These are phyloP conservation scores for Cantharellus cinnabarinus DNA, from an alignment of 768 basidiomycete species.

Conservation along the genomic window DNA sequence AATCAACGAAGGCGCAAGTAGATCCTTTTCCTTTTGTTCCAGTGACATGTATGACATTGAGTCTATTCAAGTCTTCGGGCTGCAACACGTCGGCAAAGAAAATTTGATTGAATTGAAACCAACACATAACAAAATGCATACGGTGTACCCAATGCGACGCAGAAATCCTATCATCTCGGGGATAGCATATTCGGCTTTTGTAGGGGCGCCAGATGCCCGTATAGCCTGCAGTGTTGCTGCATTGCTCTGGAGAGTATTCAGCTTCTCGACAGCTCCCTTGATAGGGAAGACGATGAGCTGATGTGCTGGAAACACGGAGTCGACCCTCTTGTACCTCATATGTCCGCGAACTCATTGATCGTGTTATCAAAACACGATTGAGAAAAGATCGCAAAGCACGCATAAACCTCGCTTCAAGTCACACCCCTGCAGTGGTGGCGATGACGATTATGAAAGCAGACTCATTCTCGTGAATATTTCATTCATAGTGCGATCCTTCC, in stretches of 20 bases:
- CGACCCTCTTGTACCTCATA: neutral
- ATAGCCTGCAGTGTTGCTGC: conserved; percentile 77
- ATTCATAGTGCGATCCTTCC: too few species aligned
- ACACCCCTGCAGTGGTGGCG: too few species aligned
- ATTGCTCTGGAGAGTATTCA: conserved; percentile 80
- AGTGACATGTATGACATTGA: conserved; percentile 91
- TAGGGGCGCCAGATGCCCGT: conserved; percentile 46
- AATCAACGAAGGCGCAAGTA: conserved; percentile 81
- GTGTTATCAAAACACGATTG: neutral
- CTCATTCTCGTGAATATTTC: too few species aligned
- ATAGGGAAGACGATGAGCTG: neutral
- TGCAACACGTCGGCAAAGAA: conserved; percentile 14
- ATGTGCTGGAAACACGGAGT: neutral
- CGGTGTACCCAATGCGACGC: conserved; percentile 65
- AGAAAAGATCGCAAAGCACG: too few species aligned
- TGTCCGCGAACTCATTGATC: neutral
- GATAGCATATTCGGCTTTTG: conserved; percentile 40
- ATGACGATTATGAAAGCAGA: too few species aligned
- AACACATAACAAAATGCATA: conserved; percentile 18
- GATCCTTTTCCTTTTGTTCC: conserved; percentile 99
- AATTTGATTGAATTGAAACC: neutral
- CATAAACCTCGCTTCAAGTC: too few species aligned
- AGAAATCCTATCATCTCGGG: conserved; percentile 85
- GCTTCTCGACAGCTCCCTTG: conserved; percentile 42
- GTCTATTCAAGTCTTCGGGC: conserved; percentile 62